Evolutionary conservation across 2,329 filamentous ascomycete genomes (phyloP).

Genomic region (Paracoccidioides lutzii): DNA sequence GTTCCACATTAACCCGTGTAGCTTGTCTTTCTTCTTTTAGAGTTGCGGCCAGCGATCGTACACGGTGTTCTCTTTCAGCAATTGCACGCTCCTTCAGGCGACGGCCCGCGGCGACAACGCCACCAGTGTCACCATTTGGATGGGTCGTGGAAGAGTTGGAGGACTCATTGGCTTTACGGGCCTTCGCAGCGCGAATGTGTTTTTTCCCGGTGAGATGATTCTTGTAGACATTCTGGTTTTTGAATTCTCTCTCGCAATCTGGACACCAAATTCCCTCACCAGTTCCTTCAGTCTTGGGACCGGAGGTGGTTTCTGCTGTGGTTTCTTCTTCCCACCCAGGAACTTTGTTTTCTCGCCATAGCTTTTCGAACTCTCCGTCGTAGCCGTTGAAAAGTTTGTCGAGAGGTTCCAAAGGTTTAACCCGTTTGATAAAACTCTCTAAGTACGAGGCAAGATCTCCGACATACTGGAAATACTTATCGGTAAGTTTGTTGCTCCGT

Average conservation of each 20-base stretch:
- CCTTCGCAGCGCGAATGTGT: conserved; percentile 71
- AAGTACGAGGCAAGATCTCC: conserved; percentile 69
- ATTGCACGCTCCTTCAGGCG: conserved; percentile 78
- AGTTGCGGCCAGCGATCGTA: conserved; percentile 63
- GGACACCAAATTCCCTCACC: conserved; percentile 73
- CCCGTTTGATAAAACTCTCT: conserved; percentile 75
- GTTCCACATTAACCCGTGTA: conserved; percentile 87
- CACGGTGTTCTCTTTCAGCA: conserved; percentile 73
- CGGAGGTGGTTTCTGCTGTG: conserved; percentile 26
- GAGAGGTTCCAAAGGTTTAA: conserved; percentile 72
- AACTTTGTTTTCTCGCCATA: conserved; percentile 70
- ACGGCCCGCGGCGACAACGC: conserved; percentile 12
- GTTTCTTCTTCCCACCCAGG: conserved; percentile 60
- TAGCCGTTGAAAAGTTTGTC: conserved; percentile 64
- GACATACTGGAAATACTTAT: conserved; percentile 85
- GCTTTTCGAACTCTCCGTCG: conserved; percentile 69
- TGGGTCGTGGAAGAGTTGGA: conserved; percentile 17
- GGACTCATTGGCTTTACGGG: conserved; percentile 37
- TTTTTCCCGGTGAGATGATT: conserved; percentile 83
- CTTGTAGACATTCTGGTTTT: conserved; percentile 89
- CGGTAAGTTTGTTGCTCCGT: conserved; percentile 72
- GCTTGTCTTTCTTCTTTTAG: conserved; percentile 83
- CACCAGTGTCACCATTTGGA: conserved; percentile 9
- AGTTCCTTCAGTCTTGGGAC: conserved; percentile 40
- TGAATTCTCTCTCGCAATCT: conserved; percentile 89